Base-by-base conservation (phyloP, 1,284 basidiomycete genomes). In the Erythrobasidium hasegawianum region DNA sequence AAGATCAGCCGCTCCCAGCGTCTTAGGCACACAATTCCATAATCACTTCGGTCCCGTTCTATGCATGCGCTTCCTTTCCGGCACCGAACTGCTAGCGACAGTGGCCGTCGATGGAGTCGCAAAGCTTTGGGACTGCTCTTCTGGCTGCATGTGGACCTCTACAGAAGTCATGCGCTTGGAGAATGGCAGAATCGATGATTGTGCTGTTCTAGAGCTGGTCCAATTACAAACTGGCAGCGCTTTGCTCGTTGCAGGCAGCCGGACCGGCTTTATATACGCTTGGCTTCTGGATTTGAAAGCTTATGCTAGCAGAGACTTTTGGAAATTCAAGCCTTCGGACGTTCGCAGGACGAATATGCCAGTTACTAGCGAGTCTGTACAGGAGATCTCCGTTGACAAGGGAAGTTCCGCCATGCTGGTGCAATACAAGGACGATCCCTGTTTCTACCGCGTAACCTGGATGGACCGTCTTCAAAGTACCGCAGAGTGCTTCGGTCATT, bases 61-160 rank as follows among this genome's bases (percentile, higher is more conserved):
- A 13, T 39, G 18, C 24, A 38, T 65, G 26, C 18, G 24, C 20
- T 65, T 65, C 29, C 18, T 65, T 40, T 55, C 50, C 13, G 38
- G 68, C 1, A n/a, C 39, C 0, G 70, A 71, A 1, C 9, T 66
- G 1, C 67, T 72, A 11, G 71, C 40, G 1, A 61, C 53, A 3
- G 68, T 67, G 1, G 71, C 59, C 0, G 22, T 56, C 8, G 72
- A 73, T 58, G 71, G 72, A 1, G 4, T 27, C 1, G 69, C 70
- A 1, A 58, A 53, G 14, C 16, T 71, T 0, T 73, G 72, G 72
- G 29, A 61, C 38, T 18, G 52, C 29, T 0, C 27, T 43, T 26
- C 40, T 45, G 14, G 49, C 33, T 10, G 13, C 40, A 13, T 65
- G 45, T 26, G 47, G 62, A 38, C 62, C 2, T 65, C 62, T 2